These are phyloP conservation scores for Picochlorum sp. DNA, from an alignment of 139 green algal genomes.

Conservation along the genomic window DNA sequence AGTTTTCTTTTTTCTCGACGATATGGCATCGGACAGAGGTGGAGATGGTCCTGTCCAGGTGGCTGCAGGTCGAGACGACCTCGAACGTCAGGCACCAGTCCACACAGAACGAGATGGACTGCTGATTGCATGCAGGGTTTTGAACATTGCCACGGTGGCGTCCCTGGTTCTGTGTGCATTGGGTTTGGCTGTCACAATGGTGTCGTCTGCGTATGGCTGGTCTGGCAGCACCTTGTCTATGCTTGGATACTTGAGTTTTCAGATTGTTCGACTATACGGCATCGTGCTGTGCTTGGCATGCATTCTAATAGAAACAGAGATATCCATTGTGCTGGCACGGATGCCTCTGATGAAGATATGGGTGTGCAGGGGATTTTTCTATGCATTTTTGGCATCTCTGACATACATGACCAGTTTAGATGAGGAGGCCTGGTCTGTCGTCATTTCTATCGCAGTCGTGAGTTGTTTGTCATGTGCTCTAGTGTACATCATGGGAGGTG, in stretches of 20 bases:
- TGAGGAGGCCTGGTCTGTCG: no score
- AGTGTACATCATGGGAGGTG: no score
- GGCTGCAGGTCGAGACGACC: no score
- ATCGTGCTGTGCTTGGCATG: slow-evolving; percentile 11
- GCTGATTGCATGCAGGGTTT: slow-evolving; percentile 14
- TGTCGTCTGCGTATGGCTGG: background rate
- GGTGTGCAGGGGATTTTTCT: slow-evolving; percentile 14
- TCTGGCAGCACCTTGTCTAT: no score
- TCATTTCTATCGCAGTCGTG: no score
- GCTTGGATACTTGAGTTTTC: background rate
- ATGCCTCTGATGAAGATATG: slow-evolving; percentile 31
- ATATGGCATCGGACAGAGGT: no score
- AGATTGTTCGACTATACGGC: slow-evolving; percentile 32
- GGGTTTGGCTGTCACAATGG: slow-evolving; percentile 17
- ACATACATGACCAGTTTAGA: slow-evolving; percentile 10
- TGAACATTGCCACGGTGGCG: slow-evolving; percentile 24
- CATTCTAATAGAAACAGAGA: slow-evolving; percentile 35
- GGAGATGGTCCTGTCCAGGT: no score
- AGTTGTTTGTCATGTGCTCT: no score
- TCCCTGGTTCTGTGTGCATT: slow-evolving; percentile 19
- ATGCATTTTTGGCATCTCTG: slow-evolving; percentile 23
- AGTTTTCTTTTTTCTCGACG: no score
- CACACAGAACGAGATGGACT: slow-evolving; percentile 2
- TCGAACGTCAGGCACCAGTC: background rate
- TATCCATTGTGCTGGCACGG: slow-evolving; percentile 15